Base-by-base conservation (phyloP, 306 rosid species). In the Prosopis cineraria region DNA sequence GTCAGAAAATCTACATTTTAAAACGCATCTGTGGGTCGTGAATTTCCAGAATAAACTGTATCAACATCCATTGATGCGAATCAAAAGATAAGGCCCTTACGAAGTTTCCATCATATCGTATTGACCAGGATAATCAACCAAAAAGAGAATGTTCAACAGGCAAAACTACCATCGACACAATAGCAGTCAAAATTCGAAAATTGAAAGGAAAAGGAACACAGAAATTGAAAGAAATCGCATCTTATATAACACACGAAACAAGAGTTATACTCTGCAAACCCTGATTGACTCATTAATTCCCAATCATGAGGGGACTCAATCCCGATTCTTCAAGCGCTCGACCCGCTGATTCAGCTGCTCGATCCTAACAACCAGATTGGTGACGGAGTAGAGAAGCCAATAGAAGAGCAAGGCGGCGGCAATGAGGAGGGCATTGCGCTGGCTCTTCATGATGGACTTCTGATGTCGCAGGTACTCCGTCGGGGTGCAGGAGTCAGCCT, bases 381-480 rank as follows among this genome's bases (percentile, higher is more conserved):
- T 96, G 55, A 96, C 94, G 19, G 98, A 87, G 80, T 93, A 96
- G n/a, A 96, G 87, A 10, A 93, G 92, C 99, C 99, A 96, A 76
- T 96, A 96, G 83, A 96, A 96, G 58, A 91, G 53, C 68, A 96
- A 78, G 0, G 99, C 99, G 3, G 91, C 72, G 11, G 92, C 99
- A 85, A 96, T 96, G 77, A 96, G 85, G 45, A 96, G 98, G 2
- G 96, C 99, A 79, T 96, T 96, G 52, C 99, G 93, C 73, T 96
- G 98, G 81, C 99, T 96, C 93, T 96, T 96, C 94, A 96, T 96
- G 80, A 96, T 90, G 4, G 99, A 96, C 33, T 96, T 96, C 91
- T 93, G 94, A 86, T 96, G 99, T 33, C 99, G 97, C 48, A 96
- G 91, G 65, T 73, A 64, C 80, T 96, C 99, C 12, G 98, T 53